Evolutionary conservation across 2,329 filamentous ascomycete species (phyloP).

Genomic region (Fulvia fulva): DNA sequence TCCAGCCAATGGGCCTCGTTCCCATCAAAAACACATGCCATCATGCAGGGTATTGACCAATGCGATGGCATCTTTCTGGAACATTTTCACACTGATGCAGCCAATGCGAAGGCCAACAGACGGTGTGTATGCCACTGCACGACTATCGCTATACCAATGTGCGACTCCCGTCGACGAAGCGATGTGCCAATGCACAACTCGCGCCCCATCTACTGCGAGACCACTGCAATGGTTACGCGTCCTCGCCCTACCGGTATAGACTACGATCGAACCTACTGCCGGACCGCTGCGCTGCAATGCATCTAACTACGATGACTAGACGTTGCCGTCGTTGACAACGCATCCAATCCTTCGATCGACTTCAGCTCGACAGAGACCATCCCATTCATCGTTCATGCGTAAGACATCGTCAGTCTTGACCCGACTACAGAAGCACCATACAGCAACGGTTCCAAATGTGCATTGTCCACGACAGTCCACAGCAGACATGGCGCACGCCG

Average conservation of each 20-base stretch:
- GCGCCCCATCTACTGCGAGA: neutral
- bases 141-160: neutral
- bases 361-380: neutral
- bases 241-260: neutral
- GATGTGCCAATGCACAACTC: neutral
- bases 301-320: too few species aligned
- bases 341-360: neutral
- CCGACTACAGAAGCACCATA: neutral
- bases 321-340: neutral
- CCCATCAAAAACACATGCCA: neutral
- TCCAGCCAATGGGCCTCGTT: neutral
- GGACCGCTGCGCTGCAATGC: too few species aligned
- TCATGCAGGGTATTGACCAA: neutral
- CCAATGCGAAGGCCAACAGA: neutral
- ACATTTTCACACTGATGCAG: neutral
- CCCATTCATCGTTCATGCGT: too few species aligned
- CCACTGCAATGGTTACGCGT: neutral
- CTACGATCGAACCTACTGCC: too few species aligned
- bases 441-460: neutral
- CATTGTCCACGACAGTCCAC: neutral
- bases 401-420: too few species aligned
- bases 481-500: neutral
- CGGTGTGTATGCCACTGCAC: neutral
- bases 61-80: neutral
- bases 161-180: neutral